Evolutionary conservation across 306 rosid species (phyloP).

Genomic region (Inga leiocalycina): DNA sequence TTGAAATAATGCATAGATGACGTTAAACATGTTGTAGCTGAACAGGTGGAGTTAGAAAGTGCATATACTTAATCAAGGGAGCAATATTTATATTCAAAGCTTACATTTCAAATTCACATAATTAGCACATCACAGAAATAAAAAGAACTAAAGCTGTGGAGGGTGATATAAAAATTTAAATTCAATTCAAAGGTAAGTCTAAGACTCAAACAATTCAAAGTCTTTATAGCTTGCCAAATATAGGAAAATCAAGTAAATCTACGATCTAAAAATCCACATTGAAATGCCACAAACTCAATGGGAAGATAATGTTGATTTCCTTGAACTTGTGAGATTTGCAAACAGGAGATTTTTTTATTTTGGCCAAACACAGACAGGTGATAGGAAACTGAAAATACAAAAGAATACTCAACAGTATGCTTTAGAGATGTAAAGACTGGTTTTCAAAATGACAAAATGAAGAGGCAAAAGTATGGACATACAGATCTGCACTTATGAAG

Average conservation of each 20-base stretch:
- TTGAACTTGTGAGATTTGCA: too few species aligned
- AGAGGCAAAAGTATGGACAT: too few species aligned
- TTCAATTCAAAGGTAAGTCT: not conserved
- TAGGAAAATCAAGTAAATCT: constrained; percentile 7
- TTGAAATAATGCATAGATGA: constrained; percentile 28
- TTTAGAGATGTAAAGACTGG: too few species aligned
- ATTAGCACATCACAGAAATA: constrained; percentile 8
- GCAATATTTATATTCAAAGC: not conserved
- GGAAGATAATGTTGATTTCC: too few species aligned
- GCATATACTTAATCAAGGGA: constrained; percentile 19
- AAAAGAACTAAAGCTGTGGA: constrained; percentile 12
- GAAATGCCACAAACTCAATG: too few species aligned
- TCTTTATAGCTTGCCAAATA: not conserved
- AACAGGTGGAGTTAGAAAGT: constrained; percentile 13
- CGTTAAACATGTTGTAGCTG: constrained; percentile 32
- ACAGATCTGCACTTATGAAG: too few species aligned
- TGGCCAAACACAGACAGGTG: too few species aligned
- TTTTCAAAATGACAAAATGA: too few species aligned
- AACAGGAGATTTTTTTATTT: too few species aligned
- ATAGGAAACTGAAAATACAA: too few species aligned
- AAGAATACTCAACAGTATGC: too few species aligned
- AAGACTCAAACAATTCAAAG: not conserved
- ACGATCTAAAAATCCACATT: not conserved
- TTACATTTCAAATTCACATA: constrained; percentile 15
- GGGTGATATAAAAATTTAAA: not conserved